Conservation (phyloP, 2,329 filamentous ascomycete genomes). For the Apiospora sp. region DNA sequence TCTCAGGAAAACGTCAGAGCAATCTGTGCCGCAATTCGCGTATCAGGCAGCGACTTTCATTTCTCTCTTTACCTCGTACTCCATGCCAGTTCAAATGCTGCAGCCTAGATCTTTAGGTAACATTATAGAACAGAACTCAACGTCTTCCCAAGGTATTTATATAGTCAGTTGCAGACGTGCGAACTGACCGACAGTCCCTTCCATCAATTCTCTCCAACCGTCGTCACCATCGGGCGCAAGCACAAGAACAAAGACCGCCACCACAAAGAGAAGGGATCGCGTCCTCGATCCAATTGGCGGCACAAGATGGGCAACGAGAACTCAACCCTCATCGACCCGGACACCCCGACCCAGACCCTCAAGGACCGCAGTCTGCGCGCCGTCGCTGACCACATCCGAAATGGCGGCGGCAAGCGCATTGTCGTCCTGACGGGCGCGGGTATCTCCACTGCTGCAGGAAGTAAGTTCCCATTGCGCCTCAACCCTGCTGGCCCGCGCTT, state of each 20-base stretch:
- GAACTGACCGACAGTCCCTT: not conserved
- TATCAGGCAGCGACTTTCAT: not conserved
- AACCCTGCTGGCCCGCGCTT: not conserved
- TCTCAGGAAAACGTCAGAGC: not conserved
- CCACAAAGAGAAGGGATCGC: conserved; percentile 26
- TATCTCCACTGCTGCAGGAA: conserved; percentile 78
- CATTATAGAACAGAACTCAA: not conserved
- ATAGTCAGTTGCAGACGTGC: not conserved
- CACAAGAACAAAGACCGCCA: conserved; percentile 25
- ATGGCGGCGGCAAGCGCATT: conserved; percentile 72
- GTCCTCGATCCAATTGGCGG: conserved; percentile 34
- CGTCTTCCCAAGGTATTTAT: not conserved
- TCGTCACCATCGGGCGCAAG: conserved; percentile 25
- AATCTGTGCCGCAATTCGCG: conserved; percentile 10
- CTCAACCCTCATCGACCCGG: conserved; percentile 71
- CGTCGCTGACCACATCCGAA: conserved; percentile 81
- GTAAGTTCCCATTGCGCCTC: conserved; percentile 46
- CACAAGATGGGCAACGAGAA: conserved; percentile 86
- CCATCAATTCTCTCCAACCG: not conserved
- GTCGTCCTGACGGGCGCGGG: conserved; percentile 93
- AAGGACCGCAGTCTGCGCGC: conserved; percentile 73
- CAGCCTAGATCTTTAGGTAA: not conserved
- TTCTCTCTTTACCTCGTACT: not conserved
- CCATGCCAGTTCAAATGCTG: not conserved
- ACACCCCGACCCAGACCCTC: conserved; percentile 70